Conservation (phyloP, 768 basidiomycete genomes). For the Boletus rubropictus region DNA sequence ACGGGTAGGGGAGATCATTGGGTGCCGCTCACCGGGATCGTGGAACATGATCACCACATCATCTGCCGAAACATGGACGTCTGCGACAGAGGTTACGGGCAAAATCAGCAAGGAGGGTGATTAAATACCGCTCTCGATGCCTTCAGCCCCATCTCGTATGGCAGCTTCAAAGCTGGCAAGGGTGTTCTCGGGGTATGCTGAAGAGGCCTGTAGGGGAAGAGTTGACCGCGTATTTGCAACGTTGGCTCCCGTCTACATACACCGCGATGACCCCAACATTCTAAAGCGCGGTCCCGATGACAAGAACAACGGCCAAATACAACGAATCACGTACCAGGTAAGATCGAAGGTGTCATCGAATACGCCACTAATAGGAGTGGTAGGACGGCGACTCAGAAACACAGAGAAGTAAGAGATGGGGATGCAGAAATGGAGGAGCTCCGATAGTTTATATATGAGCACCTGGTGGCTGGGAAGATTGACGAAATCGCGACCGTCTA, state of each 20-base stretch:
- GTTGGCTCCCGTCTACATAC: conserved; percentile 41
- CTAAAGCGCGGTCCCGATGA: conserved; percentile 28
- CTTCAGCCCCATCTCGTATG: conserved; percentile 92
- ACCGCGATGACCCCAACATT: conserved; percentile 79
- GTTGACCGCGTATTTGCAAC: neutral
- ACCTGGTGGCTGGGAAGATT: conserved; percentile 21
- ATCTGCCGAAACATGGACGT: conserved; percentile 91
- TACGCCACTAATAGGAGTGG: neutral
- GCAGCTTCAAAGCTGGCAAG: conserved; percentile 93
- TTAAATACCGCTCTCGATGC: conserved; percentile 92
- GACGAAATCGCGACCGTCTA: conserved; percentile 1
- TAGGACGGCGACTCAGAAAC: neutral
- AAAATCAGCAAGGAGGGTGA: conserved; percentile 30
- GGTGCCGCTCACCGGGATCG: conserved; percentile 61
- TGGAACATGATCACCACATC: conserved; percentile 92
- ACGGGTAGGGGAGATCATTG: conserved; percentile 18
- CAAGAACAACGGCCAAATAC: neutral
- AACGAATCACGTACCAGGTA: conserved; percentile 25
- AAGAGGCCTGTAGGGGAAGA: conserved; percentile 61
- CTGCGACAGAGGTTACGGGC: conserved; percentile 59
- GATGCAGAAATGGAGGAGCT: neutral
- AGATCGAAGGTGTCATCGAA: conserved; percentile 20
- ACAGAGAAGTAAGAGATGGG: neutral
- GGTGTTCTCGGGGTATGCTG: conserved; percentile 88
- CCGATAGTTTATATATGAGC: conserved; percentile 22